Evolutionary conservation across 805 yeast species (phyloP).

Genomic region (Saccharomycopsis malanga): DNA sequence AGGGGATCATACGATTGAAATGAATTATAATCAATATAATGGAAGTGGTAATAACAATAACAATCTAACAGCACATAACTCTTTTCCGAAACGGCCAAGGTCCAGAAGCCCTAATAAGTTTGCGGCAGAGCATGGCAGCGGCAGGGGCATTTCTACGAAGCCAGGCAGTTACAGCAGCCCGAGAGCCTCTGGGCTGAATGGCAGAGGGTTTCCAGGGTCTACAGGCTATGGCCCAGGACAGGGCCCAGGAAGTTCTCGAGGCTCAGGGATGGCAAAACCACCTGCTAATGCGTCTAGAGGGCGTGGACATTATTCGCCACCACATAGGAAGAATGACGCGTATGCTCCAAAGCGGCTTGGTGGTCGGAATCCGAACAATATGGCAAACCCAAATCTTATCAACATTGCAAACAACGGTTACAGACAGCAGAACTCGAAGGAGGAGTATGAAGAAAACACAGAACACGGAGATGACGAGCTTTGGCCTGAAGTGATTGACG

Average conservation of each 20-base stretch:
- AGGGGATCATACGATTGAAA: too few species aligned
- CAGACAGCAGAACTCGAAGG: background rate
- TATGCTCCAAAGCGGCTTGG: background rate
- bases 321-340: background rate
- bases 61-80: background rate
- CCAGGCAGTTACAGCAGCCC: background rate
- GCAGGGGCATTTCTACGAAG: background rate
- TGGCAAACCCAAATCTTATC: background rate
- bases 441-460: background rate
- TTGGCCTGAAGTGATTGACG: slow-evolving; percentile 20
- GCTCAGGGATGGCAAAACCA: background rate
- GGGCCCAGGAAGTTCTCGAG: background rate
- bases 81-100: background rate
- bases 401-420: background rate
- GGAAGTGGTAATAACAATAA: background rate
- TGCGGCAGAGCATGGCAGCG: background rate
- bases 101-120: background rate
- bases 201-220: background rate
- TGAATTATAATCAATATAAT: background rate
- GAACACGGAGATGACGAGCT: slow-evolving; percentile 10
- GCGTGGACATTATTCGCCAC: background rate
- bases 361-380: background rate
- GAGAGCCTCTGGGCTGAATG: background rate
- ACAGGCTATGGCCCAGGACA: background rate
- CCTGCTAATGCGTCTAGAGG: too few species aligned